A percentile compares a stretch with the other conserved stretches of the same genome.
phyloP scores from a whole-genome alignment of 805 yeast genomes.

The Helenozyma rhizophorensis region DNA sequence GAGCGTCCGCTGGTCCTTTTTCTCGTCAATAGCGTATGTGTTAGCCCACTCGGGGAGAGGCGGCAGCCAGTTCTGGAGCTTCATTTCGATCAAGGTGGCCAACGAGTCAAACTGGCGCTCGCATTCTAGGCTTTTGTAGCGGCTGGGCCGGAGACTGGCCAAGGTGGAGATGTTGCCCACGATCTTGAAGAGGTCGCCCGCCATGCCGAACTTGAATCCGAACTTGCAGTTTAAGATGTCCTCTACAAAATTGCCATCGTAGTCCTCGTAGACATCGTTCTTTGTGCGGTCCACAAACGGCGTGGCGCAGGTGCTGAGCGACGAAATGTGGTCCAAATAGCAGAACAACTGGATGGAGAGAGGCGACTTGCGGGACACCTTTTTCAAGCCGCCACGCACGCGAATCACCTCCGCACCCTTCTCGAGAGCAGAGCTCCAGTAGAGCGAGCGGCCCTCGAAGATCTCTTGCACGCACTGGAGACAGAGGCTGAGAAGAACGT shows the following conservation, averaged over 20 bases:
- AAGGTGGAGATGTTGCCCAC: slow-evolving; percentile 24
- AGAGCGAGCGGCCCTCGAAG: slow-evolving; percentile 21
- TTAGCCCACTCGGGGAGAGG: slow-evolving; percentile 6
- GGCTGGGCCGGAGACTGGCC: slow-evolving; percentile 16
- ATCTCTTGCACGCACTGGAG: slow-evolving; percentile 21
- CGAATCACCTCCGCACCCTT: slow-evolving; percentile 19
- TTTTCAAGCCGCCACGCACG: slow-evolving; percentile 19
- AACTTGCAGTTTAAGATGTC: slow-evolving; percentile 19
- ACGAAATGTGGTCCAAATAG: slow-evolving; percentile 23
- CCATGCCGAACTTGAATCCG: slow-evolving; percentile 26
- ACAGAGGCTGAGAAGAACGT: slow-evolving; percentile 16
- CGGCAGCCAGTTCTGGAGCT: slow-evolving; percentile 23
- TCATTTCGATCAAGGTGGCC: slow-evolving; percentile 22
- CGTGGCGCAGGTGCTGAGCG: slow-evolving; percentile 23
- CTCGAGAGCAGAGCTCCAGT: slow-evolving; percentile 21
- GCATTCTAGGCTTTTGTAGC: slow-evolving; percentile 14
- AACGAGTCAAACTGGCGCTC: slow-evolving; percentile 20
- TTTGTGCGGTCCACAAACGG: slow-evolving; percentile 7
- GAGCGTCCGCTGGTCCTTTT: slow-evolving; percentile 6
- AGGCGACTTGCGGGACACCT: slow-evolving; percentile 15
- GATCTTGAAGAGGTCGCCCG: slow-evolving; percentile 24
- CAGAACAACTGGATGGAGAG: slow-evolving; percentile 24
- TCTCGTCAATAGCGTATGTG: slow-evolving; percentile 5
- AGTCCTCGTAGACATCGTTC: slow-evolving; percentile 1
- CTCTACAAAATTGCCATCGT: slow-evolving; percentile 13